Evolutionary conservation across 768 basidiomycete species (phyloP), one percentile per base, ranked within the genome.

Genomic region (Lactifluus subvellereus): DNA sequence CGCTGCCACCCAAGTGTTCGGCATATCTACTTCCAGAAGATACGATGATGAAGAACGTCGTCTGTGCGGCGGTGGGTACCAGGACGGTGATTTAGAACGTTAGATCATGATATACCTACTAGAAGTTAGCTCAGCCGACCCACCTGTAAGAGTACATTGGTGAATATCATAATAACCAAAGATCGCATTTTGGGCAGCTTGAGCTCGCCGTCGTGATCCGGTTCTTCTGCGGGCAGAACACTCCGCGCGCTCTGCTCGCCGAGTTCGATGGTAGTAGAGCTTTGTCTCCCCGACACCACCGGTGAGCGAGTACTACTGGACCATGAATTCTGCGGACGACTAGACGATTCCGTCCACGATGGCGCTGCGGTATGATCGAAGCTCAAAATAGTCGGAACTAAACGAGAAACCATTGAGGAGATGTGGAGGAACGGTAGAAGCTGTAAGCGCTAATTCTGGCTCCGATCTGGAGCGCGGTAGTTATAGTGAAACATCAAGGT

Each of bases 31-130:
- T 83, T 1, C 85, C 83, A 1, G 87, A 86, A 2, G 87, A 84
- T 4, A 89, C 83, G 47, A 87, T 77, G 60, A 87, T 81, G 71
- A 87, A 89, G 74, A 88, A 88, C 0, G 84, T 82, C 5, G 85
- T 69, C 87, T 88, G 59, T n/a, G 5, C 2, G 18, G 5, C 2
- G 18, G 42, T 18, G 42, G 42, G 42, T 2, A 8, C 16, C 45
- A n/a, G 7, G 35, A 8, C 45, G 1, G 3, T 33, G 43, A n/a
- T 4, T 13, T 33, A 27, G 11, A n/a, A 40, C 11, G 40, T 40
- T 30, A 32, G 14, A 42, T 18, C 22, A 14, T 9, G 35, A 33
- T 18, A 9, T 43, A 43, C 6, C 3, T 16, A 43, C 14, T 27
- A 16, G 14, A 5, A 48, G 2, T 10, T 9, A 22, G 10, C 30